Percentiles rank a stretch among this genome's conserved stretches.
Conservation (phyloP, 495 filamentous ascomycete genomes). For the Penicillium pulvis region DNA sequence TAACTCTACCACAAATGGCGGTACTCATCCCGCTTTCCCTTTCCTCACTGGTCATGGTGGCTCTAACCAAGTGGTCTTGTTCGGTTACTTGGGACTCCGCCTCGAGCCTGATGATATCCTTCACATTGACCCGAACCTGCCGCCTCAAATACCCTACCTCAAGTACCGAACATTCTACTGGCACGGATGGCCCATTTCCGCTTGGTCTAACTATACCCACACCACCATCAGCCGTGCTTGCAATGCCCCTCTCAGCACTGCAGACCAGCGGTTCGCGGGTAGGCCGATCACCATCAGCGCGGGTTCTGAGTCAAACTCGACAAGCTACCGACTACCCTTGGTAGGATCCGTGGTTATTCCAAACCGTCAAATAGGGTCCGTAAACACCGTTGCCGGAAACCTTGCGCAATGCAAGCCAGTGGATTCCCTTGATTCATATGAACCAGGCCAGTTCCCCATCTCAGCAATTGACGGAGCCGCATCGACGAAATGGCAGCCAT, state of each 20-base stretch:
- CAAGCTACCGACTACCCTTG: conserved; percentile 50
- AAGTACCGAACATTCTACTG: conserved; percentile 70
- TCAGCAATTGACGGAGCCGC: conserved; percentile 69
- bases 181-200: conserved; percentile 65
- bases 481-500: conserved; percentile 73
- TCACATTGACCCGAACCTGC: conserved; percentile 59
- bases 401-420: conserved; percentile 68
- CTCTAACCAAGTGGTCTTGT: conserved; percentile 61
- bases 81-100: conserved; percentile 62
- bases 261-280: conserved; percentile 50
- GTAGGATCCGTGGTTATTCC: conserved; percentile 56
- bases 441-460: conserved; percentile 72
- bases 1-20: conserved; percentile 63
- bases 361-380: conserved; percentile 55
- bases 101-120: conserved; percentile 53
- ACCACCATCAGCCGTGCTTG: conserved; percentile 58
- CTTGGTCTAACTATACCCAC: conserved; percentile 64
- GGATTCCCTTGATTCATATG: conserved; percentile 48
- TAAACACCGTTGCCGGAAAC: conserved; percentile 58
- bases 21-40: conserved; percentile 65
- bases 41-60: conserved; percentile 71
- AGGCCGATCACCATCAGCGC: conserved; percentile 54
- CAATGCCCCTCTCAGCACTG: conserved; percentile 39
- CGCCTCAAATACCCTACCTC: conserved; percentile 62
- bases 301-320: conserved; percentile 37